Evolutionary conservation across 768 basidiomycete genomes (phyloP).

Genomic region (Tephrocybe sp.): DNA sequence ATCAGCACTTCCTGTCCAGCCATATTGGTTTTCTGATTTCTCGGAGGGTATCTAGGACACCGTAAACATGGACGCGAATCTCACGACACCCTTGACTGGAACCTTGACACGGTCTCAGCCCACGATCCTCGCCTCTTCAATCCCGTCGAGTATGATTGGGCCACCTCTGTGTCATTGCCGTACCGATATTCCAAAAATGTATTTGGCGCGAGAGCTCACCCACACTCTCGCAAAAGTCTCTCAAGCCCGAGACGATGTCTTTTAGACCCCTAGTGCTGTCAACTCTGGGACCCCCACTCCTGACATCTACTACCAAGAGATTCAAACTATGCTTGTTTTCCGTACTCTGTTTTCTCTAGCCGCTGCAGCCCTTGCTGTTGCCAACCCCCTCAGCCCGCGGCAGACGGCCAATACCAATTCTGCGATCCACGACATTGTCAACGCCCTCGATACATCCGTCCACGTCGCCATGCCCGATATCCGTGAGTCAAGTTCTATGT

Average conservation of each 20-base stretch:
- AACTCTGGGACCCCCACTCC: slow-evolving; percentile 1
- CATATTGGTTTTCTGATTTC: background rate
- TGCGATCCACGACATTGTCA: slow-evolving; percentile 26
- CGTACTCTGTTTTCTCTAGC: slow-evolving; percentile 28
- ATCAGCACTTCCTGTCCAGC: background rate
- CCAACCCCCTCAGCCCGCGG: slow-evolving; percentile 27
- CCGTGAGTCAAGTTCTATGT: slow-evolving; percentile 19
- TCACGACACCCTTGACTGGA: too few relatives aligned
- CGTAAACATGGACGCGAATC: too few relatives aligned
- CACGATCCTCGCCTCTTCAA: slow-evolving; percentile 12
- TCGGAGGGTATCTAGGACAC: too few relatives aligned
- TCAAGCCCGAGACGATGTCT: slow-evolving; percentile 16
- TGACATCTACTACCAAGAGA: background rate
- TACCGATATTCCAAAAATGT: slow-evolving; percentile 4
- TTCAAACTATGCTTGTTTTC: slow-evolving; percentile 28
- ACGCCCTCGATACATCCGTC: slow-evolving; percentile 22
- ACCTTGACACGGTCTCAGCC: too few relatives aligned
- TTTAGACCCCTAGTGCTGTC: slow-evolving; percentile 10
- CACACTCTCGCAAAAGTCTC: slow-evolving; percentile 16
- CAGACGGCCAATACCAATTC: slow-evolving; percentile 34
- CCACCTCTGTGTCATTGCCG: background rate
- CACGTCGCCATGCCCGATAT: slow-evolving; percentile 24
- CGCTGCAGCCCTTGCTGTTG: slow-evolving; percentile 25
- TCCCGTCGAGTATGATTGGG: slow-evolving; percentile 18
- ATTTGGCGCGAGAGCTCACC: slow-evolving; percentile 1